These are phyloP conservation scores for Coelastrella sp. DNA, from an alignment of 139 green algal genomes.

Conservation along the genomic window DNA sequence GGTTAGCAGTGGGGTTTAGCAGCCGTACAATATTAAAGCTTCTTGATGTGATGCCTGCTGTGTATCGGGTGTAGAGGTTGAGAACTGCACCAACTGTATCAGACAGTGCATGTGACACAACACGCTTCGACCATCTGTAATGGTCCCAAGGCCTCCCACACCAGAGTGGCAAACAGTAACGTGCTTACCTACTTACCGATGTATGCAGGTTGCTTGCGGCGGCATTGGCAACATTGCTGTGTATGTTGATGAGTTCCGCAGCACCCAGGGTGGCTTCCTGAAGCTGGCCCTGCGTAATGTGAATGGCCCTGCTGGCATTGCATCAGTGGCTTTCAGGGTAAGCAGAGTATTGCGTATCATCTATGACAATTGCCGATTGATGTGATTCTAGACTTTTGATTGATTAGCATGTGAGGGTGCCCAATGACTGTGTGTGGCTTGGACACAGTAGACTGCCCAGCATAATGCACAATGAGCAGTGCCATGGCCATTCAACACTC, in stretches of 20 bases:
- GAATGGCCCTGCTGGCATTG: neutral
- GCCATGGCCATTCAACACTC: too few species aligned
- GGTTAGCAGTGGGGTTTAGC: neutral
- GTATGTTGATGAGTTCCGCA: conserved; percentile 2
- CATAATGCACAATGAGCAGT: too few species aligned
- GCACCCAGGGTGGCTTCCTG: conserved; percentile 10
- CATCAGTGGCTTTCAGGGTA: neutral
- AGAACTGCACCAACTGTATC: too few species aligned
- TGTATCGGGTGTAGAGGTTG: neutral
- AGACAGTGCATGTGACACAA: too few species aligned
- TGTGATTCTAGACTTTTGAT: neutral
- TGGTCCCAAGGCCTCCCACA: neutral
- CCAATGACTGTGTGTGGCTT: neutral
- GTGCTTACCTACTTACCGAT: neutral
- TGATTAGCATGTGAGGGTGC: neutral
- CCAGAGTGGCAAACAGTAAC: neutral
- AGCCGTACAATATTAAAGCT: neutral
- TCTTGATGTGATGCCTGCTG: neutral
- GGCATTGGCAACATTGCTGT: neutral
- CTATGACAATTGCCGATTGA: neutral
- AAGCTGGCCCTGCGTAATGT: neutral
- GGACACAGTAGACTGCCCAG: too few species aligned
- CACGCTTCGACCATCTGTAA: too few species aligned
- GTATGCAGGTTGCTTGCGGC: conserved; percentile 12
- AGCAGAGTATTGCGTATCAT: neutral